Evolutionary conservation across 805 yeast species (phyloP).

Genomic region (Teunomyces gatunensis): DNA sequence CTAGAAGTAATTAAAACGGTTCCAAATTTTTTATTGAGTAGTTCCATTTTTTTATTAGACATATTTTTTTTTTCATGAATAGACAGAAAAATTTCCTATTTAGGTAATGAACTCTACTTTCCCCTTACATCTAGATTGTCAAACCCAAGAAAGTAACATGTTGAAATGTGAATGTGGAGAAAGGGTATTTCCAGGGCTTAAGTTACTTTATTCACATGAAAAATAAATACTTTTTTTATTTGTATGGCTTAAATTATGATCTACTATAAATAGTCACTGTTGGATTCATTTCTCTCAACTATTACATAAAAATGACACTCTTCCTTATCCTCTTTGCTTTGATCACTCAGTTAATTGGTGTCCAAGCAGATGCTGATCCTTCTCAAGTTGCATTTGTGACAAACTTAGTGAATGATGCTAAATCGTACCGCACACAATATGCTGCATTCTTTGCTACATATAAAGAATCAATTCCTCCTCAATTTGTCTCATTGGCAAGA

Average conservation of each 20-base stretch:
- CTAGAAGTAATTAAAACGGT: neutral
- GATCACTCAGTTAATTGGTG: neutral
- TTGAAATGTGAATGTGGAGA: neutral
- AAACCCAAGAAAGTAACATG: neutral
- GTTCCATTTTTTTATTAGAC: too few relatives aligned
- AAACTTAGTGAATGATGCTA: slow-evolving; percentile 11
- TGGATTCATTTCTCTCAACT: neutral
- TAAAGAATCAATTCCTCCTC: slow-evolving; percentile 20
- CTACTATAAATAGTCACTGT: neutral
- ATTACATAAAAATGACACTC: neutral
- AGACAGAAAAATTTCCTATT: neutral
- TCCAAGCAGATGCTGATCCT: slow-evolving; percentile 2
- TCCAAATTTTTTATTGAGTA: neutral
- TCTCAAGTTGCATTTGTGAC: slow-evolving; percentile 10
- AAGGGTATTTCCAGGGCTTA: neutral
- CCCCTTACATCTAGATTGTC: too few relatives aligned
- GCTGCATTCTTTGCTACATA: slow-evolving; percentile 25
- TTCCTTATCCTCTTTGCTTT: neutral
- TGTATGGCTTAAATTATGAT: neutral
- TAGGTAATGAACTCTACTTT: neutral
- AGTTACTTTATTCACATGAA: neutral
- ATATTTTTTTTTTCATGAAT: neutral
- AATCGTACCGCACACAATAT: slow-evolving; percentile 10
- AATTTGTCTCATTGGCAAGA: slow-evolving; percentile 26
- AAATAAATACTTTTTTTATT: neutral